phyloP scores from a whole-genome alignment of 208 protist species.

The Trypanosoma platydactyli region DNA sequence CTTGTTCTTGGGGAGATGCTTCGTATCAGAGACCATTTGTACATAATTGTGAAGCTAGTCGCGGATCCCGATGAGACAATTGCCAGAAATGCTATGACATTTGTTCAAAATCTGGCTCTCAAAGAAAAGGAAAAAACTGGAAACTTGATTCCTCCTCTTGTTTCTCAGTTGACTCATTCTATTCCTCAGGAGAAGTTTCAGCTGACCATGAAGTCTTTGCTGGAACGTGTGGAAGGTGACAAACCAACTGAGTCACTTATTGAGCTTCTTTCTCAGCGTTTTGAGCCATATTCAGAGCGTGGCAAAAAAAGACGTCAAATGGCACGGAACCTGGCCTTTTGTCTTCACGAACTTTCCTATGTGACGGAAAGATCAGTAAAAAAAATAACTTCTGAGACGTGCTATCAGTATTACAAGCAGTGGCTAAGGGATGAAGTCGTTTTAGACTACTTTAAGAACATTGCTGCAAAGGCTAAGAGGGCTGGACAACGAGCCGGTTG shows the following conservation, averaged over 20 bases:
- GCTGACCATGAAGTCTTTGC: slow-evolving; percentile 75
- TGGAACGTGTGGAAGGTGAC: slow-evolving; percentile 89
- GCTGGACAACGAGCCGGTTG: slow-evolving; percentile 38
- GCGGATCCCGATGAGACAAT: slow-evolving; percentile 86
- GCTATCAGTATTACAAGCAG: slow-evolving; percentile 87
- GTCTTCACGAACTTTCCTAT: slow-evolving; percentile 83
- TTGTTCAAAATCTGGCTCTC: slow-evolving; percentile 87
- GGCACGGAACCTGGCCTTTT: slow-evolving; percentile 85
- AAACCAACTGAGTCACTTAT: slow-evolving; percentile 89
- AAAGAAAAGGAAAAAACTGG: slow-evolving; percentile 90
- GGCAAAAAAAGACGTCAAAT: slow-evolving; percentile 67
- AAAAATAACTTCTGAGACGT: slow-evolving; percentile 78
- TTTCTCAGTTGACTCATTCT: slow-evolving; percentile 67
- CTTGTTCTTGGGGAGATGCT: slow-evolving; percentile 90
- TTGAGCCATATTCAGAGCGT: slow-evolving; percentile 77
- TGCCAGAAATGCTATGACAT: slow-evolving; percentile 80
- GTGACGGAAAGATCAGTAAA: slow-evolving; percentile 72
- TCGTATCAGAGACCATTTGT: slow-evolving; percentile 83
- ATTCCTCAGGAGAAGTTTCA: slow-evolving; percentile 86
- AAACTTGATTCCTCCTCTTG: slow-evolving; percentile 87
- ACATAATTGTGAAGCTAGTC: slow-evolving; percentile 86
- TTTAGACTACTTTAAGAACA: slow-evolving; percentile 77
- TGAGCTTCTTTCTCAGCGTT: slow-evolving; percentile 84
- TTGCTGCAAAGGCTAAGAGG: slow-evolving; percentile 76
- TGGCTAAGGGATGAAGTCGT: slow-evolving; percentile 81